Evolutionary conservation across 106 monocot genomes (phyloP).

Genomic region (Phalaenopsis aphrodite): DNA sequence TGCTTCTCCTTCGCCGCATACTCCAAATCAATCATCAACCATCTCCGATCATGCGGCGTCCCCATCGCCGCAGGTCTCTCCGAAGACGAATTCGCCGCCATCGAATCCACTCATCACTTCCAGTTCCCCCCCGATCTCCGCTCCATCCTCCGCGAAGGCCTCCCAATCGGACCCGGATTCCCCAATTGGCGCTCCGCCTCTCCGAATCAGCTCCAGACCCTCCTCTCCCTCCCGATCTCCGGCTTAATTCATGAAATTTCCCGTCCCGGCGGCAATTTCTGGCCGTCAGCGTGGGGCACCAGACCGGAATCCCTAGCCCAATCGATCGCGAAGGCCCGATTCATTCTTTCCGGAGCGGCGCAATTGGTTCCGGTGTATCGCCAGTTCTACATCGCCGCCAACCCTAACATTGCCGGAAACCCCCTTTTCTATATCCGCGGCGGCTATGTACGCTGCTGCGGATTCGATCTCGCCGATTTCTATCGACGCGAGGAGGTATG

Average conservation of each 20-base stretch:
- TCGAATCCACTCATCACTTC: conserved; percentile 21
- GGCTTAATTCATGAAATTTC: conserved; percentile 10
- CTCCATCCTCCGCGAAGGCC: conserved; percentile 49
- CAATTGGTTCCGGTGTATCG: not conserved
- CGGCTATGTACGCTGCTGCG: not conserved
- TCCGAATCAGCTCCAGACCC: conserved; percentile 7
- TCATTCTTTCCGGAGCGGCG: not conserved
- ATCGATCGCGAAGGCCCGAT: not conserved
- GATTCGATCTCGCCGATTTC: conserved; percentile 3
- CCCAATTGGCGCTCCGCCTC: conserved; percentile 22
- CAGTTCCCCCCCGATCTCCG: conserved; percentile 27
- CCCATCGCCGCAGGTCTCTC: conserved; percentile 30
- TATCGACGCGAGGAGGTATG: not conserved
- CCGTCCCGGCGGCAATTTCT: conserved; percentile 10
- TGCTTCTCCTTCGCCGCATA: conserved; percentile 73
- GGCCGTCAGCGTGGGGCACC: not conserved
- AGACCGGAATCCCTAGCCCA: not conserved
- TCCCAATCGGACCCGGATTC: conserved; percentile 29
- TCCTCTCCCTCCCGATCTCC: conserved; percentile 14
- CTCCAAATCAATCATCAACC: conserved; percentile 34
- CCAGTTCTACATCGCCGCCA: conserved; percentile 6
- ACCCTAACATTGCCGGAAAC: not conserved
- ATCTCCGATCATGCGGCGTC: conserved; percentile 22
- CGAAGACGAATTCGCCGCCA: conserved; percentile 27
- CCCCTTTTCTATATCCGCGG: not conserved